phyloP scores from a whole-genome alignment of 2,329 filamentous ascomycete genomes.

The Scedosporium apiospermum region DNA sequence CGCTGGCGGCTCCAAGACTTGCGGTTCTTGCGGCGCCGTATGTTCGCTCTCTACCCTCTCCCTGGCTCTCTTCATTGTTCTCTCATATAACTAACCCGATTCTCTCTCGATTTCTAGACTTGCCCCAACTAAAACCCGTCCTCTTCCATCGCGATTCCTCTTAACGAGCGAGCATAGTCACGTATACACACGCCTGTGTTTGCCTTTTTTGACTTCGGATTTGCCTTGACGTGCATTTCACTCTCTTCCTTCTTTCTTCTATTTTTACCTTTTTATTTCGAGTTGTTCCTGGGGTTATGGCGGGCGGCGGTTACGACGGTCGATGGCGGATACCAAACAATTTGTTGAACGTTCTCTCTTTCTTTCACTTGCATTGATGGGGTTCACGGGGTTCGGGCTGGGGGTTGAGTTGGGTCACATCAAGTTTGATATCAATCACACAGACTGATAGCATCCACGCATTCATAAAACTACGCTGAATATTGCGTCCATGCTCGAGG shows the following conservation, averaged over 20 bases:
- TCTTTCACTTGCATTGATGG: too few species aligned
- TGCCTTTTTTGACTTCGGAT: background rate
- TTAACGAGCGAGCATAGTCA: too few species aligned
- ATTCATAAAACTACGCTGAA: too few species aligned
- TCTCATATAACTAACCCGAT: background rate
- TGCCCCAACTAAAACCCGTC: background rate
- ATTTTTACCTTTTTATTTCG: background rate
- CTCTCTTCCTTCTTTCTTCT: background rate
- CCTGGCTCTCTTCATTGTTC: background rate
- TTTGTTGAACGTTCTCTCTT: too few species aligned
- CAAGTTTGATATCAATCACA: too few species aligned
- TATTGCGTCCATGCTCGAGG: too few species aligned
- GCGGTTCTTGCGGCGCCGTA: constrained; percentile 48
- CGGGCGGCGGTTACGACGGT: background rate
- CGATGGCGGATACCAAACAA: background rate
- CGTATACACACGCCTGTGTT: background rate
- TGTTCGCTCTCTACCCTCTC: constrained; percentile 16
- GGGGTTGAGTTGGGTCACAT: too few species aligned
- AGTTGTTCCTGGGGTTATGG: background rate
- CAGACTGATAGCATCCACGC: too few species aligned
- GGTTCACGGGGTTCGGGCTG: too few species aligned
- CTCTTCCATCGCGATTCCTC: background rate
- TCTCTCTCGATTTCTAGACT: background rate
- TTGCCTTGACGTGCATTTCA: background rate
- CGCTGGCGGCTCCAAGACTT: constrained; percentile 40